Base-by-base conservation (phyloP, 2,329 filamentous ascomycete species). In the Claviceps pusilla region DNA sequence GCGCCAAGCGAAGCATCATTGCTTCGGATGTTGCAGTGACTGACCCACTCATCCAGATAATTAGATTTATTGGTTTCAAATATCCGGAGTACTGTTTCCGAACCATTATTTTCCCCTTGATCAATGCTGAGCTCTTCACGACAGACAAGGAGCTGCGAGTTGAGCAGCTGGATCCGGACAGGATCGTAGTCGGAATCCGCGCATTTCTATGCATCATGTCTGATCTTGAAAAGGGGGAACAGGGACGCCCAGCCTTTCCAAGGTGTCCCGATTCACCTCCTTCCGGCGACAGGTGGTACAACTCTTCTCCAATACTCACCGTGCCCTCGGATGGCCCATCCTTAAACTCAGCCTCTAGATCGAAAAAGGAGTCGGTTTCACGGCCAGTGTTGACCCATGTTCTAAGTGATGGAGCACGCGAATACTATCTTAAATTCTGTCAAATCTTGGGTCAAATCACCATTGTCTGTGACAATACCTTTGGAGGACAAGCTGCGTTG, bases 361-460 rank as follows among this genome's bases (percentile, higher is more conserved):
- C 67, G 0, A 70, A 76, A 57, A 82, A 84, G 54, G 86, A 89
- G 56, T 75, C 79, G 12, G 71, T 89, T 12, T 89, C 86, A 50
- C 75, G 75, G 4, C 82, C 82, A 2, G 80, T 86, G 3, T 67
- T 77, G n/a, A 74, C 76, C 1, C 75, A 76, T 50, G 73, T 77
- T 24, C 76, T 97, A 52, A 83, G 80, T 51, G 89, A 95, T 42
- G 81, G 82, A 28, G 83, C 88, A 0, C 85, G 84, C 62, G 87
- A 93, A 47, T 93, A 89, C 64, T 96, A 97, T 67, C 76, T 84
- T 53, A 85, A 86, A 52, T 98, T 98, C 62, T 97, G 91, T 65
- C 89, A 95, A 66, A 91, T 98, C 29, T 73, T 98, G 7, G 93
- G 91, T 31, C 94, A 95, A 66, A 94, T 98, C 54, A 95, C 90